phyloP scores from a whole-genome alignment of 768 basidiomycete genomes.

The Hemileccinum rubropunctum region DNA sequence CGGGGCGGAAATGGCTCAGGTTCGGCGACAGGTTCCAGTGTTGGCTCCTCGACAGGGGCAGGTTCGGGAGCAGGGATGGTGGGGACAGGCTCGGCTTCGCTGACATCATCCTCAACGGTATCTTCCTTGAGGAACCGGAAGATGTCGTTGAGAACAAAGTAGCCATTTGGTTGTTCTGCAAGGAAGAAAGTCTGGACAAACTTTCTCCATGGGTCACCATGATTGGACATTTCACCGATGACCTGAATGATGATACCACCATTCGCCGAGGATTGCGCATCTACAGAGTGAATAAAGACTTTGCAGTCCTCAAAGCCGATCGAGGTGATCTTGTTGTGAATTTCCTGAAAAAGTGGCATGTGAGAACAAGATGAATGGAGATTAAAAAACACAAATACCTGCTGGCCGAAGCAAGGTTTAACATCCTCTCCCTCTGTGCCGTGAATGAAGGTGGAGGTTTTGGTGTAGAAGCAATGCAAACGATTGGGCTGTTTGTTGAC shows the following conservation, averaged over 20 bases:
- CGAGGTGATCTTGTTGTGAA: constrained; percentile 92
- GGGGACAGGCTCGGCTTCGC: constrained; percentile 42
- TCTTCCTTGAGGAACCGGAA: constrained; percentile 99
- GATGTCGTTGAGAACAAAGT: constrained; percentile 99
- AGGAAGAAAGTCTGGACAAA: constrained; percentile 99
- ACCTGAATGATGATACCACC: constrained; percentile 99
- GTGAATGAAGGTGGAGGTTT: constrained; percentile 95
- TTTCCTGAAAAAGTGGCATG: constrained; percentile 62
- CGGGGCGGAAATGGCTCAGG: constrained; percentile 33
- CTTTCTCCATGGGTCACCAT: constrained; percentile 90
- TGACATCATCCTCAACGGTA: constrained; percentile 73
- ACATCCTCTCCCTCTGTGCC: constrained; percentile 96
- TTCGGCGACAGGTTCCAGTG: constrained; percentile 28
- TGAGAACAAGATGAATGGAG: constrained; percentile 2
- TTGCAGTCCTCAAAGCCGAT: constrained; percentile 97
- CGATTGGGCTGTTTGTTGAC: constrained; percentile 97
- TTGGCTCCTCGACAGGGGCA: constrained; percentile 32
- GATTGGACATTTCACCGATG: constrained; percentile 98
- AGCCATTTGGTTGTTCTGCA: constrained; percentile 97
- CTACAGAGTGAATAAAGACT: constrained; percentile 98
- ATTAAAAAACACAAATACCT: constrained; percentile 50
- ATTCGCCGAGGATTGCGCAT: constrained; percentile 92
- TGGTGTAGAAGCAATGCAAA: constrained; percentile 98
- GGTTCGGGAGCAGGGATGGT: constrained; percentile 34
- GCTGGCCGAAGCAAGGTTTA: constrained; percentile 87